Evolutionary conservation across 176 grass and related monocot genomes (phyloP).

Genomic region (Secale cereale): DNA sequence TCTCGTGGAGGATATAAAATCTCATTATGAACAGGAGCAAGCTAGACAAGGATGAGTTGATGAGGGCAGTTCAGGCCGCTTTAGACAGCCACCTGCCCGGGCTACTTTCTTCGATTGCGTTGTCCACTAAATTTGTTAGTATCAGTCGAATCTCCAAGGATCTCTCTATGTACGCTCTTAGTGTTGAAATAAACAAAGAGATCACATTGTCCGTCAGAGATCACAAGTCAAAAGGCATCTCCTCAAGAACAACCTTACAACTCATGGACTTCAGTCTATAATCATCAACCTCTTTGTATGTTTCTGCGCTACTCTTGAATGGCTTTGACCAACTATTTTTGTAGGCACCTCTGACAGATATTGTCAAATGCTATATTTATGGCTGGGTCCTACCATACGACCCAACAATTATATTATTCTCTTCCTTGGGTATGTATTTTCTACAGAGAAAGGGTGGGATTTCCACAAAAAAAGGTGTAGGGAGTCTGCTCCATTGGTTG

Average conservation of each 20-base stretch:
- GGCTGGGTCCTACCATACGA: too few relatives aligned
- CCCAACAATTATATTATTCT: not conserved
- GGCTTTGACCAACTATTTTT: not conserved
- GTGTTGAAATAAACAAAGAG: slow-evolving; percentile 91
- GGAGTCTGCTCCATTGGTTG: not conserved
- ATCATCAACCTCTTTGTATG: not conserved
- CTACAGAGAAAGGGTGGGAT: not conserved
- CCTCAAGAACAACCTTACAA: slow-evolving; percentile 87
- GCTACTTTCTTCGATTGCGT: slow-evolving; percentile 76
- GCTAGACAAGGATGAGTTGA: too few relatives aligned
- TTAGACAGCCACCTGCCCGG: too few relatives aligned
- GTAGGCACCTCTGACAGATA: not conserved
- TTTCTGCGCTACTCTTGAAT: not conserved
- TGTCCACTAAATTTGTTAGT: slow-evolving; percentile 90
- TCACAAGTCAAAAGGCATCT: slow-evolving; percentile 69
- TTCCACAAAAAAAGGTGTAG: not conserved
- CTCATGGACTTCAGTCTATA: slow-evolving; percentile 63
- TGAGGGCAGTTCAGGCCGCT: too few relatives aligned
- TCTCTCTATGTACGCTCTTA: slow-evolving; percentile 87
- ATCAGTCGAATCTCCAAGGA: slow-evolving; percentile 81
- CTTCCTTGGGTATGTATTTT: not conserved
- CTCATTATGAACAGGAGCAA: too few relatives aligned
- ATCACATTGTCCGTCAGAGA: slow-evolving; percentile 76
- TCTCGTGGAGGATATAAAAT: too few relatives aligned
- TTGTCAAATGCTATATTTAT: not conserved